Evolutionary conservation across 495 filamentous ascomycete genomes (phyloP), one percentile per base, ranked within the genome.

Genomic region (Hypoxylon rickii): DNA sequence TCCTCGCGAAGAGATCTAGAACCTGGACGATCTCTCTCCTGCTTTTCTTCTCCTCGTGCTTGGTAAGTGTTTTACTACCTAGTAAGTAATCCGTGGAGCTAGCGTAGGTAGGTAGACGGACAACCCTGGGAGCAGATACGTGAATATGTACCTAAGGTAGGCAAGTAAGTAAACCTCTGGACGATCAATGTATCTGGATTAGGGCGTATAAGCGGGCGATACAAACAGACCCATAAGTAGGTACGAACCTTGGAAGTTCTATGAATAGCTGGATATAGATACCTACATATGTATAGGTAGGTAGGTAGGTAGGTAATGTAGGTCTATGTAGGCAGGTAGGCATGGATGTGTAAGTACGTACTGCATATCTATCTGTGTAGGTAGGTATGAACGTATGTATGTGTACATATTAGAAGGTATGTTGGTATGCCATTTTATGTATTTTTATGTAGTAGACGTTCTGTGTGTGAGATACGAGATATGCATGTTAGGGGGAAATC

Each of bases 1-100:
- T 63, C 53, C 59, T 58, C 53, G 59, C 59, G 59, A 63, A 55
- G 44, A 63, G 39, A 63, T 63, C 53, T 63, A 63, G 59, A 63
- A 63, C 54, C 19, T 40, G 52, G 52, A 43, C 43, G 42, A 52
- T 62, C 58, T 46, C 21, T 45, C 33, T 53, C 26, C 22, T 50
- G 7, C 13, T 12, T 31, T 26, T 21, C 43, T 49, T n/a, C 12
- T 44, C 13, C 47, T 12, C 20, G 47, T 48, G 32, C 22, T 36
- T 40, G 38, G 26, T 51, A 40, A 45, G 26, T 55, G 34, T 29
- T 39, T 32, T 53, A 40, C 10, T 29, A 36, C n/a, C n/a, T 44
- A 53, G 40, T 41, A 56, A 33, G 38, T 39, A 39, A 39, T 13
- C 6, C 20, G 18, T 15, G 24, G 26, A 13, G 16, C 42, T 20